phyloP scores from a whole-genome alignment of 164 flowering plant species.

The Liquidambar formosana region DNA sequence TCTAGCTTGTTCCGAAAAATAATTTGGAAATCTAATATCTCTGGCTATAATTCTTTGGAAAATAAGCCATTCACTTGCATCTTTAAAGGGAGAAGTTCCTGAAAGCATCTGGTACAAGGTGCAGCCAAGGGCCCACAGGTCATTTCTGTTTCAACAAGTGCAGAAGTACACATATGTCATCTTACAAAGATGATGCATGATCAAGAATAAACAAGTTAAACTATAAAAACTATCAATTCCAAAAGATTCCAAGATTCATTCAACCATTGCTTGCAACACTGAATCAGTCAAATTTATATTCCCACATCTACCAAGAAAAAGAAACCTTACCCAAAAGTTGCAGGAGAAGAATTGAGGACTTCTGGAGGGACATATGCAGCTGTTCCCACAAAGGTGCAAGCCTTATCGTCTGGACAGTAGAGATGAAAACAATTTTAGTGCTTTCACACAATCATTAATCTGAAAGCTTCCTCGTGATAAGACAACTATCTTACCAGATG shows the following conservation, averaged over 20 bases:
- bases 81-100: conserved; percentile 97
- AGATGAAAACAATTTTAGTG: conserved; percentile 7
- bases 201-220: background rate
- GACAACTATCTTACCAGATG: conserved; percentile 53
- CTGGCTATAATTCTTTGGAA: conserved; percentile 96
- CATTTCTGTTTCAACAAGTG: conserved; percentile 67
- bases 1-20: conserved; percentile 80
- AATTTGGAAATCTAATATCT: conserved; percentile 81
- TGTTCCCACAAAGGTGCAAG: conserved; percentile 98
- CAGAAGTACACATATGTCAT: conserved; percentile 16
- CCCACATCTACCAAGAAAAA: background rate
- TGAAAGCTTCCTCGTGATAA: conserved; percentile 7
- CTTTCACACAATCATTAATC: background rate
- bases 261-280: too few species aligned
- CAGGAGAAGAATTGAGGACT: conserved; percentile 97
- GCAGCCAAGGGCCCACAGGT: conserved; percentile 99
- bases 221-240: background rate
- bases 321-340: conserved; percentile 80
- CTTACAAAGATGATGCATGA: conserved; percentile 1
- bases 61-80: conserved; percentile 99
- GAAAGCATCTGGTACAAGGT: conserved; percentile 99
- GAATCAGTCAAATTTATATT: too few species aligned
- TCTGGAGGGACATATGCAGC: conserved; percentile 99
- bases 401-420: conserved; percentile 76
- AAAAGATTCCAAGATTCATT: background rate